phyloP scores from a whole-genome alignment of 768 basidiomycete species.

The Rubroboletus pulcherrimus region DNA sequence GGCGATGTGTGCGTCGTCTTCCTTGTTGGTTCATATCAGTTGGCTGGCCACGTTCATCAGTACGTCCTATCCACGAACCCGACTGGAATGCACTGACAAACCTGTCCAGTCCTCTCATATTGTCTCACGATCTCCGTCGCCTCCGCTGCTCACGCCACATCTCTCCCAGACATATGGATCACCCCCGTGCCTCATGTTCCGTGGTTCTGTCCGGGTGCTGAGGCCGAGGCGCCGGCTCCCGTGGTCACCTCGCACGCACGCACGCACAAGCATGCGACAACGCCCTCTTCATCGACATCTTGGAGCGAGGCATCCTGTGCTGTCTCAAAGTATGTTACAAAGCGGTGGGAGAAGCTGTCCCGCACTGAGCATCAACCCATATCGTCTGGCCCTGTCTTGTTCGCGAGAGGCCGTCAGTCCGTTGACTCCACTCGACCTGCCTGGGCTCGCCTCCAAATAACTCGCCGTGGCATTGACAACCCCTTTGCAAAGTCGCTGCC shows the following conservation, averaged over 20 bases:
- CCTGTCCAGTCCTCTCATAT: slow-evolving; percentile 45
- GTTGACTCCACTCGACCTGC: slow-evolving; percentile 36
- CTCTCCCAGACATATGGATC: slow-evolving; percentile 49
- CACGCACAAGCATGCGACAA: slow-evolving; percentile 9
- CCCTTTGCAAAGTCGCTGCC: slow-evolving; percentile 43
- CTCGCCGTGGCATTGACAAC: slow-evolving; percentile 53
- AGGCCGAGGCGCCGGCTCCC: slow-evolving; percentile 1
- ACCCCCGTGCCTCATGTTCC: slow-evolving; percentile 47
- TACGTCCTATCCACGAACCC: slow-evolving; percentile 28
- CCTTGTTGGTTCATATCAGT: slow-evolving; percentile 42
- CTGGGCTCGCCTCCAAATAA: slow-evolving; percentile 44
- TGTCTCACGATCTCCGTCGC: slow-evolving; percentile 50
- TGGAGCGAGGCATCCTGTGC: slow-evolving; percentile 18
- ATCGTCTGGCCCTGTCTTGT: slow-evolving; percentile 16
- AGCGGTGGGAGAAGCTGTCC: slow-evolving; percentile 30
- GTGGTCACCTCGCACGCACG: slow-evolving; percentile 2
- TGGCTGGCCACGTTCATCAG: slow-evolving; percentile 49
- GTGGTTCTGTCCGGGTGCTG: slow-evolving; percentile 47
- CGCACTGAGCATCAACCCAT: slow-evolving; percentile 20
- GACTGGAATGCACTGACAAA: background rate
- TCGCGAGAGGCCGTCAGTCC: slow-evolving; percentile 16
- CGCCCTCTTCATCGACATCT: slow-evolving; percentile 5
- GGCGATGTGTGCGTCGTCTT: slow-evolving; percentile 46
- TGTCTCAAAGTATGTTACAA: slow-evolving; percentile 27
- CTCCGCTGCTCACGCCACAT: slow-evolving; percentile 41